Evolutionary conservation across 768 basidiomycete genomes (phyloP).

Genomic region (Mycena olivaceomarginata): DNA sequence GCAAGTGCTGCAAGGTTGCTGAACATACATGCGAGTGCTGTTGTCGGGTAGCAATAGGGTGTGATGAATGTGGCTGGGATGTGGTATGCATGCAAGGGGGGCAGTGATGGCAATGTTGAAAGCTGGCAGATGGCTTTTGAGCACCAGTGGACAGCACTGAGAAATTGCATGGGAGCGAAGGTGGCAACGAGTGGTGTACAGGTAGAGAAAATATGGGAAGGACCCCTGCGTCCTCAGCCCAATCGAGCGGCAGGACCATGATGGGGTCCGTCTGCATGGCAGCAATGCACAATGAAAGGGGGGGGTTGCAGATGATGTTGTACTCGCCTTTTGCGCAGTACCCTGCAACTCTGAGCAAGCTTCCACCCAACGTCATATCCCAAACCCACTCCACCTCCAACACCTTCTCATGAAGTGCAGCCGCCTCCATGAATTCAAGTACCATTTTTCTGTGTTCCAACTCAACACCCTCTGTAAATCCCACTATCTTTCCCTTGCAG

Average conservation of each 20-base stretch:
- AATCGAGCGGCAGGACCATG: neutral
- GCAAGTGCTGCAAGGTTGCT: neutral
- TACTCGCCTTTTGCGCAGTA: neutral
- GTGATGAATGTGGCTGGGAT: neutral
- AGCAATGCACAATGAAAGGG: neutral
- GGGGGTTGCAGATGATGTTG: neutral
- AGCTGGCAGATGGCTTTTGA: neutral
- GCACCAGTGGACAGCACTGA: neutral
- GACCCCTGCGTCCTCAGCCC: neutral
- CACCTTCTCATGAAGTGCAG: neutral
- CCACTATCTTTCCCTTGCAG: neutral
- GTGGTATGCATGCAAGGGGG: neutral
- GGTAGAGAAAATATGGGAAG: neutral
- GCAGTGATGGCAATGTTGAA: neutral
- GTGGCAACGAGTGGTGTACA: neutral
- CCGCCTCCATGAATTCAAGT: neutral
- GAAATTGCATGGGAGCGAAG: neutral
- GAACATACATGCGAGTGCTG: neutral
- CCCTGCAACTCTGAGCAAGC: slow-evolving; percentile 2
- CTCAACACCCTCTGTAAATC: neutral
- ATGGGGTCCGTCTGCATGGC: neutral
- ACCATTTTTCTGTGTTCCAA: neutral
- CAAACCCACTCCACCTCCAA: no score
- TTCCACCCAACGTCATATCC: neutral
- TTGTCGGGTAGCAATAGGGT: neutral